Evolutionary conservation across 257 asterid species (phyloP).

Genomic region (Petunia secreta): DNA sequence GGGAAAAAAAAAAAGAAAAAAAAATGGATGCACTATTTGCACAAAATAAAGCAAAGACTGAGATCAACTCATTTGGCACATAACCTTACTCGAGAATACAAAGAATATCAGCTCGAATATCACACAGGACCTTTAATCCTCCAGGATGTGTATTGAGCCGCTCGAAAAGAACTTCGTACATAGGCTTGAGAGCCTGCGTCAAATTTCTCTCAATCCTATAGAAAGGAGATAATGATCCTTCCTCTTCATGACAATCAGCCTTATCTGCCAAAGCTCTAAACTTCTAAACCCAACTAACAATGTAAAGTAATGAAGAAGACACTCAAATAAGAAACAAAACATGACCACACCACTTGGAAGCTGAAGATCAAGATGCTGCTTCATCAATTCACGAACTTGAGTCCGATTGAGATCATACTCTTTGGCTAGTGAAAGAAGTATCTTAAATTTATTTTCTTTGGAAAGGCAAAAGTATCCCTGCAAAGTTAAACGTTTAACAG

Average conservation of each 20-base stretch:
- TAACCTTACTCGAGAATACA: slow-evolving; percentile 81
- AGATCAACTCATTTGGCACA: slow-evolving; percentile 36
- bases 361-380: slow-evolving; percentile 85
- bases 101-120: slow-evolving; percentile 79
- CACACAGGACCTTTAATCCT: slow-evolving; percentile 81
- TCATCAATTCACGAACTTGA: slow-evolving; percentile 80
- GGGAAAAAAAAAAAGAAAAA: too few species aligned
- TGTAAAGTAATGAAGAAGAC: slow-evolving; percentile 7
- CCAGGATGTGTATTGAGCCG: slow-evolving; percentile 93
- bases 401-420: slow-evolving; percentile 83
- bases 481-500: slow-evolving; percentile 21
- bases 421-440: slow-evolving; percentile 66
- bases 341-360: slow-evolving; percentile 70
- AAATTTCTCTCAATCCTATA: slow-evolving; percentile 79
- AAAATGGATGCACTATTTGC: too few species aligned
- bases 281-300: slow-evolving; percentile 29
- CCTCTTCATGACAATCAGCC: slow-evolving; percentile 57
- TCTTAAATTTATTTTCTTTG: slow-evolving; percentile 51
- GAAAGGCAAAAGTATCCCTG: slow-evolving; percentile 82
- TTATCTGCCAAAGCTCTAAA: slow-evolving; percentile 48
- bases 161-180: slow-evolving; percentile 85
- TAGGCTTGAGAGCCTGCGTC: slow-evolving; percentile 89
- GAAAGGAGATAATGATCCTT: slow-evolving; percentile 77
- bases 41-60: not conserved
- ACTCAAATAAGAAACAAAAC: slow-evolving; percentile 25